These are phyloP conservation scores for Haemoproteus tartakovskyi DNA, from an alignment of 169 alveolate species.

Conservation along the genomic window DNA sequence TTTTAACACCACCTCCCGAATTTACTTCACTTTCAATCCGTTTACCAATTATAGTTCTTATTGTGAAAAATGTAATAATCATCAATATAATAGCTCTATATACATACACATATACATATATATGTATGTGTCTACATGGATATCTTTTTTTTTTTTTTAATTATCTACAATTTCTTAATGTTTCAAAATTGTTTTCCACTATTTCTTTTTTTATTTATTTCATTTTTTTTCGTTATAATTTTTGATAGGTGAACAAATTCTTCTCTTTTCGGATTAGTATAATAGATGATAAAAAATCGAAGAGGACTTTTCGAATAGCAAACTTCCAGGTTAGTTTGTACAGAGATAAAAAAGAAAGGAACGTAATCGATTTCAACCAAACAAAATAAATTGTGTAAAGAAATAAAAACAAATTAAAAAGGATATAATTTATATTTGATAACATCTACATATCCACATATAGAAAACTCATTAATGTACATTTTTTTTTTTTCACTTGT, in stretches of 20 bases:
- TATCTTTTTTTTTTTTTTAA: not conserved
- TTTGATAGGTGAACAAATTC: conserved; percentile 86
- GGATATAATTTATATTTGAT: not conserved
- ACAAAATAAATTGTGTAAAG: not conserved
- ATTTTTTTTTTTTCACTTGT: no score
- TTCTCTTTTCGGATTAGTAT: conserved; percentile 95
- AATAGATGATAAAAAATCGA: conserved; percentile 93
- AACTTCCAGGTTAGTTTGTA: conserved; percentile 91
- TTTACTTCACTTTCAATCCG: conserved; percentile 22
- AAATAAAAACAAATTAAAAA: no score
- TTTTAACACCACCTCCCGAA: conserved; percentile 25
- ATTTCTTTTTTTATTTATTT: not conserved
- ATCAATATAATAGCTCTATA: no score
- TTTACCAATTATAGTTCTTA: conserved; percentile 37
- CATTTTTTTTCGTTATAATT: not conserved
- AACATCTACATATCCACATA: not conserved
- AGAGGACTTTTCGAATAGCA: conserved; percentile 95
- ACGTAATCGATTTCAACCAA: not conserved
- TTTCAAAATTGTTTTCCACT: not conserved
- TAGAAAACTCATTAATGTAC: no score
- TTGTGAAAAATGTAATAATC: conserved; percentile 57
- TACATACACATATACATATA: not conserved
- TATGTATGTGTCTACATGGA: not conserved
- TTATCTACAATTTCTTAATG: not conserved
- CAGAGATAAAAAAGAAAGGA: no score